A percentile compares a stretch with the other conserved stretches of the same genome.
phyloP scores from a whole-genome alignment of 805 yeast species.

The Pichia manshurica region DNA sequence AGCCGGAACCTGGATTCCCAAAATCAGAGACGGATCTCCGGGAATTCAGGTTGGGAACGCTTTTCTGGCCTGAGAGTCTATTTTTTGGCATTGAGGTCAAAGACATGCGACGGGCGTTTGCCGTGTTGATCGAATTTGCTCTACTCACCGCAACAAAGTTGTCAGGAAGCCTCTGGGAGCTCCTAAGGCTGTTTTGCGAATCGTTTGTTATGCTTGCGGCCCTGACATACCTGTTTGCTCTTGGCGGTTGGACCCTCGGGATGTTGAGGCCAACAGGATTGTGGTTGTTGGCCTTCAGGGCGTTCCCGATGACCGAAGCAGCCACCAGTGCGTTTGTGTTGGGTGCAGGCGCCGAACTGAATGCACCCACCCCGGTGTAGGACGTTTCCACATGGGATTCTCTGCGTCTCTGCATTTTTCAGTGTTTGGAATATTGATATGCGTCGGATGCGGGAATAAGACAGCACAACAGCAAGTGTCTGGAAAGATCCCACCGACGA shows the following conservation, averaged over 20 bases:
- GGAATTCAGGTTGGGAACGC: conserved; percentile 10
- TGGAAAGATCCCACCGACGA: too few species aligned
- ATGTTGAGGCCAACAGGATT: conserved; percentile 28
- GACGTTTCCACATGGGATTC: conserved; percentile 12
- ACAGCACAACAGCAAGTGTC: too few species aligned
- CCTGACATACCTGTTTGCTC: conserved; percentile 1
- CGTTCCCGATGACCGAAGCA: conserved; percentile 50
- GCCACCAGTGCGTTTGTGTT: conserved; percentile 57
- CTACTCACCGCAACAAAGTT: background rate
- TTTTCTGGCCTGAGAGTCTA: conserved; percentile 11
- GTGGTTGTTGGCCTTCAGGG: conserved; percentile 35
- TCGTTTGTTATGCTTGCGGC: conserved; percentile 8
- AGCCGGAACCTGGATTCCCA: background rate
- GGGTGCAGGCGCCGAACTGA: conserved; percentile 23
- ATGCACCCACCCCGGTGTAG: conserved; percentile 18
- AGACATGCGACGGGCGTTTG: conserved; percentile 13
- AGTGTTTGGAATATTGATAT: too few species aligned
- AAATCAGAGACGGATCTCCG: conserved; percentile 17
- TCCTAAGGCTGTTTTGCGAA: background rate
- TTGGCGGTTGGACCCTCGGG: conserved; percentile 24
- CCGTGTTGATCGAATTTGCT: conserved; percentile 11
- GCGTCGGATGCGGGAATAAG: too few species aligned
- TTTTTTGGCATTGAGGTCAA: conserved; percentile 9
- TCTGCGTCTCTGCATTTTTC: conserved; percentile 9
- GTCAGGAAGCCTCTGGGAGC: background rate